Evolutionary conservation across 768 basidiomycete genomes (phyloP).

Genomic region (Pleurotus tuber-regium): DNA sequence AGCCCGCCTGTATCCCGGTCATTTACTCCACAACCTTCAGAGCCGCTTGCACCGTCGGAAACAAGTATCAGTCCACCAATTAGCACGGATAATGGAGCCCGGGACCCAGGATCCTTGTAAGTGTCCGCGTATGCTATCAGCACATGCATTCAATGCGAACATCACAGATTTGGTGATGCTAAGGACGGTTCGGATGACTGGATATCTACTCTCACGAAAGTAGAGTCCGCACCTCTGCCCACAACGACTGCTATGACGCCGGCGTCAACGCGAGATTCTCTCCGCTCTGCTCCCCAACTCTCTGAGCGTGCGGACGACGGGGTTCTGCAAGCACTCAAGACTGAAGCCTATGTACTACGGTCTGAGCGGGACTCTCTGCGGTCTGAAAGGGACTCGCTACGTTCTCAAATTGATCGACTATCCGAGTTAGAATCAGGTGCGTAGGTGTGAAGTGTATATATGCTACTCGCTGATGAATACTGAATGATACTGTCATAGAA

Average conservation of each 20-base stretch:
- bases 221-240: slow-evolving; percentile 32
- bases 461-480: no score
- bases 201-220: slow-evolving; percentile 57
- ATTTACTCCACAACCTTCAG: slow-evolving; percentile 50
- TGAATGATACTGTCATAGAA: no score
- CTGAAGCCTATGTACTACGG: no score
- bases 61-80: slow-evolving; percentile 12
- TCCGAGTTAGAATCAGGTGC: slow-evolving; percentile 30
- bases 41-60: slow-evolving; percentile 22
- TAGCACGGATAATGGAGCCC: slow-evolving; percentile 39
- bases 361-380: slow-evolving; percentile 22
- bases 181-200: slow-evolving; percentile 53
- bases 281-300: slow-evolving; percentile 11
- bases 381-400: slow-evolving; percentile 26
- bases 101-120: slow-evolving; percentile 64
- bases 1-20: slow-evolving; percentile 47
- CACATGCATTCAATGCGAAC: slow-evolving; percentile 4
- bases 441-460: no score
- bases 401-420: slow-evolving; percentile 26
- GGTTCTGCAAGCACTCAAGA: slow-evolving; percentile 16
- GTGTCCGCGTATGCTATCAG: slow-evolving; percentile 29
- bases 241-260: slow-evolving; percentile 20
- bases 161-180: slow-evolving; percentile 31
- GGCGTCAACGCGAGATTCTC: no score
- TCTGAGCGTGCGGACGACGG: slow-evolving; percentile 13